phyloP scores from a whole-genome alignment of 345 rosid species.

The Eucalyptus camaldulensis region DNA sequence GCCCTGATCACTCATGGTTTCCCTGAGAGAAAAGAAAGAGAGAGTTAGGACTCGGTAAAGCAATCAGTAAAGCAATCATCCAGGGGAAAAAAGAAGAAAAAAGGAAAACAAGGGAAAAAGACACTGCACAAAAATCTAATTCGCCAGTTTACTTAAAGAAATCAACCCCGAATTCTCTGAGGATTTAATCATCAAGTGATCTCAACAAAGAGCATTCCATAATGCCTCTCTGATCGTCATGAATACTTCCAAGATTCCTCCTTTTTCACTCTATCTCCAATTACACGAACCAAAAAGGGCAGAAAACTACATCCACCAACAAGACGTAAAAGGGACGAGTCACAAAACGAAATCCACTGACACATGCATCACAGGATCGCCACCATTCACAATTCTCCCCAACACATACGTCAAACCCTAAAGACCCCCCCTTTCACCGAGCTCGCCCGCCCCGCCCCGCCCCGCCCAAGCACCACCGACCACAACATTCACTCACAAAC shows the following conservation, averaged over 20 bases:
- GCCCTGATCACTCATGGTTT: conserved; percentile 73
- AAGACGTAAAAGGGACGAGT: not conserved
- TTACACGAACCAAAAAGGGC: not conserved
- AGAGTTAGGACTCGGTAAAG: not conserved
- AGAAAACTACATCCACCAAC: not conserved
- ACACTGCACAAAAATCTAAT: not conserved
- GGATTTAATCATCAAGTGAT: not conserved
- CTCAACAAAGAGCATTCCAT: not conserved
- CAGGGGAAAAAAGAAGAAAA: not conserved
- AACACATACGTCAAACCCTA: not conserved
- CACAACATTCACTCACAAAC: not conserved
- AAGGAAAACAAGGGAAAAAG: not conserved
- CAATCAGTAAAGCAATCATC: not conserved
- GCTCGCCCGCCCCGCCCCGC: not conserved
- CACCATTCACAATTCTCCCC: not conserved
- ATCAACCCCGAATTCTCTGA: not conserved
- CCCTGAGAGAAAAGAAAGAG: not conserved
- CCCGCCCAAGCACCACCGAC: not conserved
- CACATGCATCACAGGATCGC: not conserved
- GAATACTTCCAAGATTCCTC: not conserved
- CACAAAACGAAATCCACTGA: not conserved
- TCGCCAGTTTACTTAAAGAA: not conserved
- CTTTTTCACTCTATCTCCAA: not conserved
- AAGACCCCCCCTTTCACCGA: not conserved
- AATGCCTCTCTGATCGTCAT: not conserved